Evolutionary conservation across 2,329 filamentous ascomycete genomes (phyloP).

Genomic region (Nothophoma quercina): DNA sequence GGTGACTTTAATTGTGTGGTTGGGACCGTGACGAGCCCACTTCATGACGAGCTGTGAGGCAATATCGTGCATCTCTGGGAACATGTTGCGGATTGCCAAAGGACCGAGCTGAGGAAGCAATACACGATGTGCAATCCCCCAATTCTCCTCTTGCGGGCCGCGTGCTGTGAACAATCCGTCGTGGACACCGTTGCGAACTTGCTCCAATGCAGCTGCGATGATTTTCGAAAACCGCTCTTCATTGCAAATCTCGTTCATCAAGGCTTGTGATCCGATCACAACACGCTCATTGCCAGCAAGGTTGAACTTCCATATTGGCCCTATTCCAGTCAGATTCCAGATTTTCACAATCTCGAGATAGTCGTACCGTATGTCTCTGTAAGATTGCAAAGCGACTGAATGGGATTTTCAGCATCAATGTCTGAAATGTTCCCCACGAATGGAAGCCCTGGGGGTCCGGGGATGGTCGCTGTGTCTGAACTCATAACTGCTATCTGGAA

Average conservation of each 20-base stretch:
- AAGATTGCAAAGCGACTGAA: conserved; percentile 63
- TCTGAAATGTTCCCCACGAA: conserved; percentile 71
- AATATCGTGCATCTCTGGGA: conserved; percentile 65
- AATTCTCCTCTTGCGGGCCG: conserved; percentile 50
- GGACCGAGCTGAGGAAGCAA: conserved; percentile 76
- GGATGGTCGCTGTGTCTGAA: conserved; percentile 57
- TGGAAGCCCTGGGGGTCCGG: conserved; percentile 69
- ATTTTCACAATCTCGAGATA: not conserved
- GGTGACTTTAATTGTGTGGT: conserved; percentile 44
- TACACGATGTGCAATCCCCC: conserved; percentile 68
- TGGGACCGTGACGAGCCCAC: conserved; percentile 64
- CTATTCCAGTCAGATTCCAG: conserved; percentile 21
- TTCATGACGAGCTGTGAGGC: conserved; percentile 71
- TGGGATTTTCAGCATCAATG: conserved; percentile 66
- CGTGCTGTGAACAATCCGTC: conserved; percentile 54
- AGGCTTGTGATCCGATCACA: conserved; percentile 40
- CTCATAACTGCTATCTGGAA: conserved; percentile 14
- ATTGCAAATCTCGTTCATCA: conserved; percentile 52
- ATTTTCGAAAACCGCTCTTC: conserved; percentile 47
- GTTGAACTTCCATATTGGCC: conserved; percentile 45
- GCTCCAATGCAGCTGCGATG: conserved; percentile 36
- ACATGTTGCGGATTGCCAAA: conserved; percentile 72
- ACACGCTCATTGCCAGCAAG: conserved; percentile 37
- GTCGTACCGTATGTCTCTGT: conserved; percentile 71
- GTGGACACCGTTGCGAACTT: conserved; percentile 48